Evolutionary conservation across 139 green algal genomes (phyloP).

Genomic region (Ettlia oleoabundans): DNA sequence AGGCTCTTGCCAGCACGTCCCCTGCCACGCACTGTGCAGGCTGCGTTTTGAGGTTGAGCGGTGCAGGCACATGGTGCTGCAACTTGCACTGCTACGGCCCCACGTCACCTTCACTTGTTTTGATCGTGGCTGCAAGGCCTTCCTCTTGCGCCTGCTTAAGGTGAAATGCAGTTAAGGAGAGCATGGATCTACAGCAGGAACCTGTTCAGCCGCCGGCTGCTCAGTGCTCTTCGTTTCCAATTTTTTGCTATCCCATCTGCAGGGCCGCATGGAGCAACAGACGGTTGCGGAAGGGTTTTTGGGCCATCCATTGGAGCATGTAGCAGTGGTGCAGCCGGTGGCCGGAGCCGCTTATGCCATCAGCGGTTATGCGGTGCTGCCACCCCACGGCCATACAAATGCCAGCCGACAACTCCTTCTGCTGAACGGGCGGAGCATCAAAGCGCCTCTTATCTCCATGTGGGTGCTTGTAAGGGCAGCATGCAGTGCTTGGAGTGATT

Average conservation of each 20-base stretch:
- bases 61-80: slow-evolving; percentile 21
- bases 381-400: slow-evolving; percentile 35
- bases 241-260: no score
- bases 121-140: neutral
- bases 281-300: slow-evolving; percentile 24
- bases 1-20: neutral
- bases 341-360: neutral
- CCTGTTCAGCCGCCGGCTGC: no score
- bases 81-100: slow-evolving; percentile 45
- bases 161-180: neutral
- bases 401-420: slow-evolving; percentile 41
- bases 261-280: slow-evolving; percentile 12
- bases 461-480: neutral
- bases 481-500: no score
- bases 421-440: slow-evolving; percentile 33
- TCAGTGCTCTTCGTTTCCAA: no score
- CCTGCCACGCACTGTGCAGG: slow-evolving; percentile 15
- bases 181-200: no score
- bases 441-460: neutral
- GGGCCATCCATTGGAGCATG: neutral
- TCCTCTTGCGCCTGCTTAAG: slow-evolving; percentile 25
- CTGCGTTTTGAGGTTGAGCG: slow-evolving; percentile 44
- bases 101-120: slow-evolving; percentile 37
- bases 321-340: neutral
- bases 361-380: slow-evolving; percentile 12